Base-by-base conservation (phyloP, 2,329 filamentous ascomycete genomes). In the Colletotrichum tropicale region DNA sequence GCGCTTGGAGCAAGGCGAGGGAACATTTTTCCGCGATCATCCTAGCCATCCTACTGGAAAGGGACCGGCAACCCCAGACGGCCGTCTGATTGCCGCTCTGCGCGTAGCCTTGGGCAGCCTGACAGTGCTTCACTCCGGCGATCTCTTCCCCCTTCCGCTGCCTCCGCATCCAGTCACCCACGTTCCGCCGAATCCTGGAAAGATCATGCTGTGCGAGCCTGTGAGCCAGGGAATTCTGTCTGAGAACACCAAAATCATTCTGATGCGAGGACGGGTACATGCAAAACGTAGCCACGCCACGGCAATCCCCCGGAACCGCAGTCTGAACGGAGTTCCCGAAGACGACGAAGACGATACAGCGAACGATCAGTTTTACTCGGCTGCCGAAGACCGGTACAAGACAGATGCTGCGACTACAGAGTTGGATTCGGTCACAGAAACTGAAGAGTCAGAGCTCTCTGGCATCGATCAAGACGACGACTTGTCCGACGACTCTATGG, bases 361-460 rank as follows among this genome's bases (percentile, higher is more conserved):
- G 8, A 98, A 94, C 74, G 96, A 98, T 81, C 93, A 96, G 79
- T 98, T 98, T 86, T 98, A 92, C 84, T 98, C 96, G 8, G 96
- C 96, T 1, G 94, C 95, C 4, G 96, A 98, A 82, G 96, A 98
- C 77, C 91, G 92, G 26, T 86, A 91, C 76, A 91, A 87, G 80
- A 91, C 91, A 16, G 89, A 91, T 72, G 87, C 88, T 9, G 87
- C 88, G 28, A 88, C 89, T 1, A 93, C 93, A 52, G 91, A 91
- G 9, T 89, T 90, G 8, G 90, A 90, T 70, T 88, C 88, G 1
- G 86, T 87, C 9, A 91, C 91, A 3, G 93, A 94, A 80, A 92
- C 91, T 2, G 89, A 91, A 73, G 82, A 86, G 10, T 88, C 92
- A 5, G 92, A 94, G 76, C 83, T 90, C 10, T 93, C 92, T 3